Percentiles rank a stretch among this genome's conserved stretches.
Evolutionary conservation across 306 rosid species (phyloP).

Genomic region (Acacia acuminata): DNA sequence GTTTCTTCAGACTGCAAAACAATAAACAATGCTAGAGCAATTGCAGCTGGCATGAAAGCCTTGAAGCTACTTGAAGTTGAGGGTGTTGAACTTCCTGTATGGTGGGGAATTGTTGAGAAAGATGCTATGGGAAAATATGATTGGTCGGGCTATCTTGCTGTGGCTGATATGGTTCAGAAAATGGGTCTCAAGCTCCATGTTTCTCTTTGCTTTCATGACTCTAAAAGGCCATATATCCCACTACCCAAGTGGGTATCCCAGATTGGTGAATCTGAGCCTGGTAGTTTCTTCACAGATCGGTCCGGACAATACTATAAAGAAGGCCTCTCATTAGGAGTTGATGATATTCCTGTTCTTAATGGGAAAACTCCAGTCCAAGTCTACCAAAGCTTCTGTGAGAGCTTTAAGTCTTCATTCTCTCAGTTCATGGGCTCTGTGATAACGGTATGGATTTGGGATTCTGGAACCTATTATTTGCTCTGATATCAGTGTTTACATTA

Average conservation of each 20-base stretch:
- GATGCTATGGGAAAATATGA: constrained; percentile 31
- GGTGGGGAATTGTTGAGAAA: constrained; percentile 11
- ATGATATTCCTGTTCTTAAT: constrained; percentile 73
- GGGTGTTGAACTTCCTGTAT: constrained; percentile 1
- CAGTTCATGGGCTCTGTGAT: constrained; percentile 58
- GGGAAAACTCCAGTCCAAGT: constrained; percentile 82
- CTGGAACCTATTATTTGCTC: background rate
- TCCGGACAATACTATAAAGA: constrained; percentile 63
- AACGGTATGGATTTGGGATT: constrained; percentile 46
- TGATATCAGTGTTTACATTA: constrained; percentile 7
- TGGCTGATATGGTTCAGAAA: constrained; percentile 63
- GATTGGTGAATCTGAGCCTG: constrained; percentile 68
- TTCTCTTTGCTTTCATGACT: constrained; percentile 86
- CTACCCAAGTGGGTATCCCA: constrained; percentile 76
- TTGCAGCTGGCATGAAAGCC: constrained; percentile 2
- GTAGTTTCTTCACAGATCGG: constrained; percentile 61
- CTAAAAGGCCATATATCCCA: constrained; percentile 51
- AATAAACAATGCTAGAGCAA: background rate
- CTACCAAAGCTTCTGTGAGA: constrained; percentile 73
- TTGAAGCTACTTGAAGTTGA: background rate
- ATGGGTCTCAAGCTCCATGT: constrained; percentile 85
- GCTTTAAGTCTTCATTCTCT: constrained; percentile 52
- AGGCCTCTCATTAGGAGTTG: constrained; percentile 75
- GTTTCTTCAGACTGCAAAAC: constrained; percentile 10
- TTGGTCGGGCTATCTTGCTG: constrained; percentile 76